Evolutionary conservation across 2,329 filamentous ascomycete genomes (phyloP).

Genomic region (Dothistroma septosporum): DNA sequence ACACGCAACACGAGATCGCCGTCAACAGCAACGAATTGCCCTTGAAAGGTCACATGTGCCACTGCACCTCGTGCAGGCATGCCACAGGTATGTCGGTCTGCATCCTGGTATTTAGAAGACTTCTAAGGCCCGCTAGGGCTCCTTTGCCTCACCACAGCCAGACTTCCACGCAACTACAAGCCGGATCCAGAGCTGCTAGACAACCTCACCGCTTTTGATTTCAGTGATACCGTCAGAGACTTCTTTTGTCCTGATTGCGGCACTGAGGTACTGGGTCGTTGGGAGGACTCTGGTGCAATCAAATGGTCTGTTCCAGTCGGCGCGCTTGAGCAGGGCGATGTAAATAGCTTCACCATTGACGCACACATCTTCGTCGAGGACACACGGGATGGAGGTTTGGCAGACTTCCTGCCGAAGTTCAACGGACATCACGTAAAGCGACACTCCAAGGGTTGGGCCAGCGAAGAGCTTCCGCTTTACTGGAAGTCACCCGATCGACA

Average conservation of each 20-base stretch:
- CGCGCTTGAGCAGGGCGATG: slow-evolving; percentile 29
- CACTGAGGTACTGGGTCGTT: slow-evolving; percentile 34
- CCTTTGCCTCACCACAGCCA: slow-evolving; percentile 41
- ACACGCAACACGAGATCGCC: slow-evolving; percentile 24
- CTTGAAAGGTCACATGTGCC: slow-evolving; percentile 43
- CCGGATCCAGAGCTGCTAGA: slow-evolving; percentile 27
- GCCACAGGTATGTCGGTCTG: slow-evolving; percentile 39
- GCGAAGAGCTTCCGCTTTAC: slow-evolving; percentile 19
- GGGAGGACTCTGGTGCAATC: neutral
- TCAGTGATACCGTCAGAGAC: slow-evolving; percentile 40
- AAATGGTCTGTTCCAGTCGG: slow-evolving; percentile 26
- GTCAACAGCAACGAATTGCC: slow-evolving; percentile 35
- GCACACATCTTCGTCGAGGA: slow-evolving; percentile 33
- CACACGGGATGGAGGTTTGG: slow-evolving; percentile 37
- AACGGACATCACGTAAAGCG: slow-evolving; percentile 25
- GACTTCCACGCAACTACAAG: slow-evolving; percentile 35
- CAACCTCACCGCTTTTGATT: slow-evolving; percentile 42
- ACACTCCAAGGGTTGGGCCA: slow-evolving; percentile 20
- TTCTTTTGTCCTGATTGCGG: slow-evolving; percentile 52
- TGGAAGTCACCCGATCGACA: slow-evolving; percentile 20
- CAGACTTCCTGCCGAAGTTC: slow-evolving; percentile 29
- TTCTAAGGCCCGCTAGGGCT: slow-evolving; percentile 18
- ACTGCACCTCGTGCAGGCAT: slow-evolving; percentile 50
- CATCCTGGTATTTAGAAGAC: neutral
- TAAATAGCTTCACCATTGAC: slow-evolving; percentile 22